Conservation (phyloP, 176 grass and related monocot genomes). For the Phoenix dactylifera region DNA sequence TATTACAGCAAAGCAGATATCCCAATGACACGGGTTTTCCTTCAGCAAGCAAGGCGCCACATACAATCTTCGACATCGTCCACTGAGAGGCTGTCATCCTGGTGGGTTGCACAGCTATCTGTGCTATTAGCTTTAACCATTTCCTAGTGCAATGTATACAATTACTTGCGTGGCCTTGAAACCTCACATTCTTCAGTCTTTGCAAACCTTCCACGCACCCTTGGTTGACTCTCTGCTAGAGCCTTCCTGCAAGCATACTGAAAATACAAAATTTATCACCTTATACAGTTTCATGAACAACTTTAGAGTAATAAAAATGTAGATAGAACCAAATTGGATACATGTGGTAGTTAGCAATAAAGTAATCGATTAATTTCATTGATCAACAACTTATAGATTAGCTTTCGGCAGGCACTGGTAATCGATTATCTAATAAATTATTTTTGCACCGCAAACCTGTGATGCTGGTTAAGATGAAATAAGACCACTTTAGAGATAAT, state of each 20-base stretch:
- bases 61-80: background rate
- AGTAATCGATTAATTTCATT: too few species aligned
- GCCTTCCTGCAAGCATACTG: slow-evolving; percentile 20
- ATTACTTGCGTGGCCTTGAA: slow-evolving; percentile 37
- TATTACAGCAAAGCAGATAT: slow-evolving; percentile 22
- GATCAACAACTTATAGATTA: too few species aligned
- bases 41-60: background rate
- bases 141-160: slow-evolving; percentile 1
- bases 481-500: too few species aligned
- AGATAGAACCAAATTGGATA: too few species aligned
- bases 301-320: background rate
- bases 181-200: slow-evolving; percentile 3
- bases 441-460: too few species aligned
- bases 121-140: slow-evolving; percentile 2
- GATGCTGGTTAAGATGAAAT: too few species aligned
- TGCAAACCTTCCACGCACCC: slow-evolving; percentile 13
- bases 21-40: background rate
- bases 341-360: too few species aligned
- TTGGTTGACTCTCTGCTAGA: slow-evolving; percentile 14
- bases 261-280: background rate
- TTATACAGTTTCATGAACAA: background rate
- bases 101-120: slow-evolving; percentile 11
- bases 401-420: too few species aligned
- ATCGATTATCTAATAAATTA: too few species aligned
- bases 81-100: background rate